A percentile compares a stretch with the other conserved stretches of the same genome.
These are phyloP conservation scores for Flaveria floridana DNA, from an alignment of 140 eudicot genomes.

Conservation along the genomic window DNA sequence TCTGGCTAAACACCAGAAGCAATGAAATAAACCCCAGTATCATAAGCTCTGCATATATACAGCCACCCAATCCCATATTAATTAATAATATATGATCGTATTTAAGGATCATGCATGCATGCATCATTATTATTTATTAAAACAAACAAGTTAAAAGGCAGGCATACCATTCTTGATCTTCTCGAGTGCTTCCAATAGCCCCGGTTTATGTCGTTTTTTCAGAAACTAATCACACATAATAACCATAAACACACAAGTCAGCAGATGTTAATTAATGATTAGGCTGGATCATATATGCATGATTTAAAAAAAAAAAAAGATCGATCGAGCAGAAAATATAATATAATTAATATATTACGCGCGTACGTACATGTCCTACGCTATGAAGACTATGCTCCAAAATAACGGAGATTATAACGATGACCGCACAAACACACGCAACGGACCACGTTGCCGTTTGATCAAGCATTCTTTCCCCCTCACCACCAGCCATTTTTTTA, in stretches of 20 bases:
- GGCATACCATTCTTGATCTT: constrained; percentile 73
- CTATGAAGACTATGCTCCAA: constrained; percentile 70
- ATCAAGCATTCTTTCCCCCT: constrained; percentile 52
- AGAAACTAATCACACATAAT: constrained; percentile 42
- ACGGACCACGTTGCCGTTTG: constrained; percentile 94
- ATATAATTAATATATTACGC: neutral
- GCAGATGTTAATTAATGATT: too few relatives aligned
- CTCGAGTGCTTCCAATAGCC: constrained; percentile 77
- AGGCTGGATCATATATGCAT: too few relatives aligned
- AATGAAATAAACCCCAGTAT: constrained; percentile 91
- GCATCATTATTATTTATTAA: too few relatives aligned
- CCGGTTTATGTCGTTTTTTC: constrained; percentile 51
- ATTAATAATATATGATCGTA: too few relatives aligned
- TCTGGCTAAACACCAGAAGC: constrained; percentile 73
- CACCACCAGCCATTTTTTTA: constrained; percentile 53
- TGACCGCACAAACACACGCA: constrained; percentile 60
- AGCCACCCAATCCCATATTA: too few relatives aligned
- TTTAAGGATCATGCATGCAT: too few relatives aligned
- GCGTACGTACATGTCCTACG: constrained; percentile 47
- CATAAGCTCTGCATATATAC: constrained; percentile 73
- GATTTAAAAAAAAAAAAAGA: too few relatives aligned
- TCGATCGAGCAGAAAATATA: too few relatives aligned
- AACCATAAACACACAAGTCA: neutral
- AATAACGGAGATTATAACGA: constrained; percentile 52
- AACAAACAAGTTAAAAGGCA: neutral